phyloP scores from a whole-genome alignment of 768 basidiomycete genomes.

The Agrocybe praecox region DNA sequence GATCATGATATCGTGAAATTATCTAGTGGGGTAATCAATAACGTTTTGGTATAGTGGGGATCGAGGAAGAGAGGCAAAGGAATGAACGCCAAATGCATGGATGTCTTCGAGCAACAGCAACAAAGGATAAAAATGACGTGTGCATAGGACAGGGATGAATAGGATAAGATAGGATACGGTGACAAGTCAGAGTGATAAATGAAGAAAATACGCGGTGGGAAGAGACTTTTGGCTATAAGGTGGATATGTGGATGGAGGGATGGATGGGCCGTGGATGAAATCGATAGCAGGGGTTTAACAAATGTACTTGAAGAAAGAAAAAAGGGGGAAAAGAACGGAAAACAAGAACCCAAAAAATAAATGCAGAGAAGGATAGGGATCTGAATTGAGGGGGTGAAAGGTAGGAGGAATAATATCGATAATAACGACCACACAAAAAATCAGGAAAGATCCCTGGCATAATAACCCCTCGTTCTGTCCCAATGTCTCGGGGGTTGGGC shows the following conservation, averaged over 20 bases:
- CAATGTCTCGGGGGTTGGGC: too few relatives aligned
- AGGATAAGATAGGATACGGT: background rate
- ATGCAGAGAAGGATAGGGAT: background rate
- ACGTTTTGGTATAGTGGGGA: constrained; percentile 11
- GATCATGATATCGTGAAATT: constrained; percentile 15
- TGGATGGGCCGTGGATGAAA: background rate
- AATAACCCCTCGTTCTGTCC: background rate
- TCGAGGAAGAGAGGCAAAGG: background rate
- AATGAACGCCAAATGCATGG: constrained; percentile 11
- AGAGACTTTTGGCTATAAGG: too few relatives aligned
- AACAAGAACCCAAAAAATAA: background rate
- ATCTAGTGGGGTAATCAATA: constrained; percentile 15
- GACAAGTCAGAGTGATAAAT: background rate
- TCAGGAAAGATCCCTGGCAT: background rate
- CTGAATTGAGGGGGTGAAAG: background rate
- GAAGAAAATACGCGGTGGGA: background rate
- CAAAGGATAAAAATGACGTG: background rate
- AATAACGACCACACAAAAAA: background rate
- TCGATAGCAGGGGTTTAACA: background rate
- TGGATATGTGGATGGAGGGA: background rate
- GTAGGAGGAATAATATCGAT: background rate
- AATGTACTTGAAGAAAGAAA: background rate
- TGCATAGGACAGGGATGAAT: background rate
- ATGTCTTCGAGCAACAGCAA: background rate
- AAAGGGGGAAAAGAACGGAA: background rate